A percentile compares a stretch with the other conserved stretches of the same genome.
phyloP scores from a whole-genome alignment of 164 flowering plant species.

The Nymphaea colorata region DNA sequence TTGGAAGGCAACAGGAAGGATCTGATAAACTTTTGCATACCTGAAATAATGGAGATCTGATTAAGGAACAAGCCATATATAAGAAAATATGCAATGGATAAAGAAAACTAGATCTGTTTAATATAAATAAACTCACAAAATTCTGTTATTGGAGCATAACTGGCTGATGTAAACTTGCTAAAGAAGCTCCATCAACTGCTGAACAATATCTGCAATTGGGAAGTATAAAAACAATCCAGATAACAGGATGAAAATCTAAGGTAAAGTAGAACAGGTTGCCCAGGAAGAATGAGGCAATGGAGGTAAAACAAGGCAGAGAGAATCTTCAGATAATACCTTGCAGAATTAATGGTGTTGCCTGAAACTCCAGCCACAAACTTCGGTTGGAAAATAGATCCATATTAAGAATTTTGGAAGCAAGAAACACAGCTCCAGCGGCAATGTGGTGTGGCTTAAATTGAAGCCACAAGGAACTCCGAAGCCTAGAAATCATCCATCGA shows the following conservation, averaged over 20 bases:
- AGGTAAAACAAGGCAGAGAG: too few relatives aligned
- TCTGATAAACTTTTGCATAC: too few relatives aligned
- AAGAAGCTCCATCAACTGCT: constrained; percentile 66
- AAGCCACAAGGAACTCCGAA: constrained; percentile 40
- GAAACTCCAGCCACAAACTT: constrained; percentile 72
- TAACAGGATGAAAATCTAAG: too few relatives aligned
- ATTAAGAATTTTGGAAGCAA: constrained; percentile 74
- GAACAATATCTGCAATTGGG: constrained; percentile 61
- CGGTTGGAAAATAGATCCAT: constrained; percentile 51
- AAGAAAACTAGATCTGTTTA: too few relatives aligned
- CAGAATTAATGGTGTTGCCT: constrained; percentile 60
- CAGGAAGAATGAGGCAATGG: too few relatives aligned
- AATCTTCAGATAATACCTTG: constrained; percentile 34
- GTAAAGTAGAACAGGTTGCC: too few relatives aligned
- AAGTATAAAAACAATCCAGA: neutral
- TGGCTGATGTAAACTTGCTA: constrained; percentile 4
- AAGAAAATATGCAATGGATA: too few relatives aligned
- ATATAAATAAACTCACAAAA: too few relatives aligned
- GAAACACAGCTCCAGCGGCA: constrained; percentile 65
- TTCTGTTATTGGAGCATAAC: too few relatives aligned
- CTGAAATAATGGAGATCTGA: too few relatives aligned
- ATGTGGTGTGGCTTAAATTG: constrained; percentile 44
- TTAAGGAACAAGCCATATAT: too few relatives aligned
- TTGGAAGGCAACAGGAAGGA: too few relatives aligned
- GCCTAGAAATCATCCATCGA: constrained; percentile 14